These are phyloP conservation scores for Yarrowia sp. DNA, from an alignment of 805 yeast genomes.

Conservation along the genomic window DNA sequence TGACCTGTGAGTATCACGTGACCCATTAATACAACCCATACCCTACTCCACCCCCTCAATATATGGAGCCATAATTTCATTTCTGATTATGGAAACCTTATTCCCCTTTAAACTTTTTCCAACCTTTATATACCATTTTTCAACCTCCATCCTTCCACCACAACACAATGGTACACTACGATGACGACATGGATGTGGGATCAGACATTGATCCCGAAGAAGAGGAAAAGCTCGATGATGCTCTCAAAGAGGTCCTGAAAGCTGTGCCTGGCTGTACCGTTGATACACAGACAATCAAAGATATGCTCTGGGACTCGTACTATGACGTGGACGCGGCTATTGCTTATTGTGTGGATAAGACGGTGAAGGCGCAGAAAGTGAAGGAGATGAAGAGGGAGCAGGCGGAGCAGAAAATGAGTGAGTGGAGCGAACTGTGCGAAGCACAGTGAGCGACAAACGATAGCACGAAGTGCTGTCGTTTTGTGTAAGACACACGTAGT, in stretches of 20 bases:
- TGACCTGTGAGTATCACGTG: not conserved
- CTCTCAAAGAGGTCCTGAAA: constrained; percentile 14
- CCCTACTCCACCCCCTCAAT: not conserved
- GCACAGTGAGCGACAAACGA: too few species aligned
- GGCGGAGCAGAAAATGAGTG: not conserved
- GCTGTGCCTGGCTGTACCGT: constrained; percentile 11
- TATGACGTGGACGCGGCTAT: constrained; percentile 22
- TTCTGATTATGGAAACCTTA: too few species aligned
- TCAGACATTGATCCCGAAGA: constrained; percentile 23
- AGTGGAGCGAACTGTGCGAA: not conserved
- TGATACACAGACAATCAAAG: not conserved
- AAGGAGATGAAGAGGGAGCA: constrained; percentile 2
- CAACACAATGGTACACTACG: constrained; percentile 10
- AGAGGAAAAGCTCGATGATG: constrained; percentile 24
- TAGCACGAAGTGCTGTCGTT: too few species aligned
- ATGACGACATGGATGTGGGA: constrained; percentile 6
- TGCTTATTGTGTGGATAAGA: constrained; percentile 19
- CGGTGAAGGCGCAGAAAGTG: constrained; percentile 9
- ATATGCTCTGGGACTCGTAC: constrained; percentile 27
- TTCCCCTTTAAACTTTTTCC: too few species aligned
- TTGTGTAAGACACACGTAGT: too few species aligned
- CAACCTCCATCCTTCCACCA: too few species aligned
- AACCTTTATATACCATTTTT: too few species aligned
- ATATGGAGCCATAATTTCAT: too few species aligned
- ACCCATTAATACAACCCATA: not conserved